phyloP scores from a whole-genome alignment of 1,284 basidiomycete species.

The Microbotryum intermedium region DNA sequence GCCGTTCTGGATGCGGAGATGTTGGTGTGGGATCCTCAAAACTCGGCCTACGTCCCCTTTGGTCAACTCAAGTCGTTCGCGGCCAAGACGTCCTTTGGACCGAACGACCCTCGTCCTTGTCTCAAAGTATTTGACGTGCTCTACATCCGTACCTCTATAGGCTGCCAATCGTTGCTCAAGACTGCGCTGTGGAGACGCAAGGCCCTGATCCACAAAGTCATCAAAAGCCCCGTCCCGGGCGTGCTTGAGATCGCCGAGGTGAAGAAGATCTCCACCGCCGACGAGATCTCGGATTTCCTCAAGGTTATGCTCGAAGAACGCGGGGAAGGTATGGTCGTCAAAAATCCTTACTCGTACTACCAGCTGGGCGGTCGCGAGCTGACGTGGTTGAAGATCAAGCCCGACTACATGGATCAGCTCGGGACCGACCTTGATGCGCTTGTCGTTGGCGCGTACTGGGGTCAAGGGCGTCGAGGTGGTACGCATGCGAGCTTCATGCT shows the following conservation, averaged over 20 bases:
- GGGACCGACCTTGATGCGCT: conserved; percentile 65
- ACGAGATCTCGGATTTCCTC: conserved; percentile 34
- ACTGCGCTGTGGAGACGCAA: conserved; percentile 42
- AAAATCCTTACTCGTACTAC: conserved; percentile 70
- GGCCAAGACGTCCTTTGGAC: not conserved
- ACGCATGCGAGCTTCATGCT: conserved; percentile 42
- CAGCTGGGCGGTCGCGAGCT: conserved; percentile 71
- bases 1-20: conserved; percentile 90
- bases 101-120: conserved; percentile 60
- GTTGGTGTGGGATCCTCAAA: conserved; percentile 88
- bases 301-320: conserved; percentile 62
- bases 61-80: conserved; percentile 86
- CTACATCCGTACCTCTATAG: conserved; percentile 53
- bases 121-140: conserved; percentile 92
- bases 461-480: conserved; percentile 42
- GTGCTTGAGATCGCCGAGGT: conserved; percentile 8
- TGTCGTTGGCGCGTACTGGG: conserved; percentile 57
- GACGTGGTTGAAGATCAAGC: conserved; percentile 93
- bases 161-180: conserved; percentile 39
- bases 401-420: conserved; percentile 63
- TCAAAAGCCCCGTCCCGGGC: conserved; percentile 2
- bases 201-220: conserved; percentile 34
- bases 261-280: not conserved
- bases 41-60: conserved; percentile 76
- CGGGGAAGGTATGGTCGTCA: conserved; percentile 86